Percentiles rank a stretch among this genome's conserved stretches.
phyloP scores from a whole-genome alignment of 2,329 filamentous ascomycete species.

The Diaporthe humulicola region DNA sequence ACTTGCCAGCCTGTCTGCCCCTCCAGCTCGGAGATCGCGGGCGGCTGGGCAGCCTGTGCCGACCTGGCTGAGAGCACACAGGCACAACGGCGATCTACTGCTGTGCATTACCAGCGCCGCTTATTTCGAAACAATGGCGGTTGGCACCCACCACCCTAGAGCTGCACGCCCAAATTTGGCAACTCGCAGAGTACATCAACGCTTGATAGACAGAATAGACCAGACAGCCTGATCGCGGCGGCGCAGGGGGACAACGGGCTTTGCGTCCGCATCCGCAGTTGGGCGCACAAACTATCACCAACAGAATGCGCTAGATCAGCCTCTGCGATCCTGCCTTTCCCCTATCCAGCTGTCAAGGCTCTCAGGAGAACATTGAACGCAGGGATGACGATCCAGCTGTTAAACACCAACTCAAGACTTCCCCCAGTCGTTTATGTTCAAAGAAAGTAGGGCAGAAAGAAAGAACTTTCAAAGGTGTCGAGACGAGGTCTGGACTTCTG shows the following conservation, averaged over 20 bases:
- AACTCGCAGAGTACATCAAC: not conserved
- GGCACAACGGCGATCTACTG: not conserved
- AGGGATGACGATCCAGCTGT: not conserved
- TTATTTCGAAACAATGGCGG: constrained; percentile 23
- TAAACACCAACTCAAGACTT: not conserved
- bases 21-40: constrained; percentile 27
- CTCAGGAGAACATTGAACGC: constrained; percentile 12
- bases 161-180: constrained; percentile 1
- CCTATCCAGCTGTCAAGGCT: not conserved
- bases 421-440: not conserved
- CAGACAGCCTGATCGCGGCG: not conserved
- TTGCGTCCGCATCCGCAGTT: constrained; percentile 13
- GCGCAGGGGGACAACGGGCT: not conserved
- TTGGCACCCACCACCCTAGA: constrained; percentile 1
- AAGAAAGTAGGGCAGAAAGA: not conserved
- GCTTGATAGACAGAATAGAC: constrained; percentile 1
- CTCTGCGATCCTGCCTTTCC: constrained; percentile 6
- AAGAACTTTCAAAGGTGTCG: not conserved
- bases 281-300: constrained; percentile 17
- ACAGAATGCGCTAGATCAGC: constrained; percentile 14
- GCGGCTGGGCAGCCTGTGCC: constrained; percentile 11
- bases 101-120: constrained; percentile 14
- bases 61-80: no score
- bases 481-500: not conserved
- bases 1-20: constrained; percentile 27